Evolutionary conservation across 805 yeast genomes (phyloP), one percentile per base, ranked within the genome.

Genomic region (Starmerella ratchasimensis): DNA sequence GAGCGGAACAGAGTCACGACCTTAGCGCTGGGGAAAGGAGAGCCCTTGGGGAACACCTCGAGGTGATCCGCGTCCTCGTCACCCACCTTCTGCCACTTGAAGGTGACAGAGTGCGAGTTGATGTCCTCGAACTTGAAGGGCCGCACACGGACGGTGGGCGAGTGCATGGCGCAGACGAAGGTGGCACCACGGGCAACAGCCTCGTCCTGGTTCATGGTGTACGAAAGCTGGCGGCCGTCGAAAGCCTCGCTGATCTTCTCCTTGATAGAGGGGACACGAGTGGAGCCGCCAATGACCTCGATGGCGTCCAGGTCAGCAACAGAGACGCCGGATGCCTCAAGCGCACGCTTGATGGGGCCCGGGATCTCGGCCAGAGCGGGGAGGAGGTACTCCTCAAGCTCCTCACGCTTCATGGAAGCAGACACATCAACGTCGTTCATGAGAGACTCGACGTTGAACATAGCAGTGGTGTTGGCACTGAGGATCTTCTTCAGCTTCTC

Each of bases 131-230:
- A 90, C 67, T 88, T 88, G 79, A 90, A 90, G 51, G 95, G 95
- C 67, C 97, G 80, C 37, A 90, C 98, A 68, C 98, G 81, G 55
- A 90, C 75, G 49, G 96, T 86, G 64, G 98, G 98, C 25, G 97
- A 88, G 71, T 86, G 97, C 68, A 84, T 81, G 51, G 98, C 99
- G 64, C 98, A 90, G 57, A 90, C 80, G 65, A 90, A 90, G 34
- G 98, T 95, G 55, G 94, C 93, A 69, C 99, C 99, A 64, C 88
- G 82, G 40, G 98, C 97, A 60, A 88, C 80, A 47, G 98, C 95
- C 72, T 90, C 99, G 60, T 90, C 99, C 68, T 86, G 96, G 73
- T 90, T 90, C 65, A 93, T 74, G 52, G 97, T 93, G 69, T 80
- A 80, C 28, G 95, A 81, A 59, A 90, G 69, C 54, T 68, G 77